These are phyloP conservation scores for Tolypocladium amazonense DNA, from an alignment of 2,329 filamentous ascomycete genomes.

Conservation along the genomic window DNA sequence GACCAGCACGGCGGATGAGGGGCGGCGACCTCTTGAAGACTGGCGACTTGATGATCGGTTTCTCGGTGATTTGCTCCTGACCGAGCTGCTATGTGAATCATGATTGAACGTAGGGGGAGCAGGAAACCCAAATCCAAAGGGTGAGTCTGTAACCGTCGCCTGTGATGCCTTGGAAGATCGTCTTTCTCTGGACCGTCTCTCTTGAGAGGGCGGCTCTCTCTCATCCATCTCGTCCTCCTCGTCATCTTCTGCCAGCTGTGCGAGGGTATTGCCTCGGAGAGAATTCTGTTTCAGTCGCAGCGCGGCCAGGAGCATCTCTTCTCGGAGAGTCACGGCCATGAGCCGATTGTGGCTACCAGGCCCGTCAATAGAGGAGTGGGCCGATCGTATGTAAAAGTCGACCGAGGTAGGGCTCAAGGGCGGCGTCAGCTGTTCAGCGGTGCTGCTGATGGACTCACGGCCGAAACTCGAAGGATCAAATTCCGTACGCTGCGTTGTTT, in stretches of 20 bases:
- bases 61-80: background rate
- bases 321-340: slow-evolving; percentile 48
- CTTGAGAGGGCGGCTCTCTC: background rate
- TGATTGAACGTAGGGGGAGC: slow-evolving; percentile 16
- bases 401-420: slow-evolving; percentile 41
- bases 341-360: slow-evolving; percentile 27
- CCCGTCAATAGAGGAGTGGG: slow-evolving; percentile 24
- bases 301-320: slow-evolving; percentile 47
- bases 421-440: slow-evolving; percentile 33
- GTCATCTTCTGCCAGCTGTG: slow-evolving; percentile 27
- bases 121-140: slow-evolving; percentile 23
- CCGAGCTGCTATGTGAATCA: background rate
- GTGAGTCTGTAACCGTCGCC: slow-evolving; percentile 17
- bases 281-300: slow-evolving; percentile 44
- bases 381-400: slow-evolving; percentile 34
- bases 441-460: slow-evolving; percentile 12
- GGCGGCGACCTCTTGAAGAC: background rate
- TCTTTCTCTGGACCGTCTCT: slow-evolving; percentile 9
- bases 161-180: slow-evolving; percentile 16
- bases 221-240: background rate
- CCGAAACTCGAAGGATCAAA: background rate
- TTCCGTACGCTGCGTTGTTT: background rate
- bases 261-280: slow-evolving; percentile 38
- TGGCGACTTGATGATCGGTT: background rate
- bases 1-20: background rate